Base-by-base conservation (phyloP, 495 filamentous ascomycete genomes). In the Xylaria curta region DNA sequence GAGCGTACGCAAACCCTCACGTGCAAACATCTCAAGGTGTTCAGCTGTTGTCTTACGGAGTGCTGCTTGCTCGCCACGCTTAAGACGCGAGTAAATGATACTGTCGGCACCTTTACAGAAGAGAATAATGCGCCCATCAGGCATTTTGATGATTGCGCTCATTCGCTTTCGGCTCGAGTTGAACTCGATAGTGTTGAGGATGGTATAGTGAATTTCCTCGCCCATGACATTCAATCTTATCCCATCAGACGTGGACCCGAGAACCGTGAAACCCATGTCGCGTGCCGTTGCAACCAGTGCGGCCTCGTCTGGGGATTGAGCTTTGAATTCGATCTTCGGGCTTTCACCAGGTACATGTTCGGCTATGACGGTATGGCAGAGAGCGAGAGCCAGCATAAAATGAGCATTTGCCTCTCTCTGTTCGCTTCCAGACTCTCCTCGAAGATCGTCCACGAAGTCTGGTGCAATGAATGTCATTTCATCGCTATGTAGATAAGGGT, bases 81-180 rank as follows among this genome's bases (percentile, higher is more conserved):
- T 91, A 68, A 99, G 85, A 7, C 97, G 92, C 6, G 95, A 97
- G 80, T 98, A 99, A 74, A 99, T 98, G 68, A 98, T 91, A 76
- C 93, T 97, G 79, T 99, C 97, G 24, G 97, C 97, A 61, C 97
- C 97, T 81, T 99, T 99, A 85, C 97, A 99, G 79, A 97, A 97
- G 0, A 99, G 88, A 36, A 95, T 85, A 63, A 99, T 98, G 72
- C 88, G 91, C 47, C 94, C 94, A 77, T 98, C 90, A 4, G 97
- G 97, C 95, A 98, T 98, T 69, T 91, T 89, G 53, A 99, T 91
- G 70, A 99, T 98, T 1, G 96, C 92, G 81, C 97, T 98, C 97
- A 99, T 99, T 68, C 97, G 90, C 81, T 99, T 99, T 75, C 97
- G 87, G 9, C 93, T 91, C 4, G 96, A 98, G 81, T 98, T 98